Evolutionary conservation across 2,329 filamentous ascomycete species (phyloP).

Genomic region (Fusarium palustre): DNA sequence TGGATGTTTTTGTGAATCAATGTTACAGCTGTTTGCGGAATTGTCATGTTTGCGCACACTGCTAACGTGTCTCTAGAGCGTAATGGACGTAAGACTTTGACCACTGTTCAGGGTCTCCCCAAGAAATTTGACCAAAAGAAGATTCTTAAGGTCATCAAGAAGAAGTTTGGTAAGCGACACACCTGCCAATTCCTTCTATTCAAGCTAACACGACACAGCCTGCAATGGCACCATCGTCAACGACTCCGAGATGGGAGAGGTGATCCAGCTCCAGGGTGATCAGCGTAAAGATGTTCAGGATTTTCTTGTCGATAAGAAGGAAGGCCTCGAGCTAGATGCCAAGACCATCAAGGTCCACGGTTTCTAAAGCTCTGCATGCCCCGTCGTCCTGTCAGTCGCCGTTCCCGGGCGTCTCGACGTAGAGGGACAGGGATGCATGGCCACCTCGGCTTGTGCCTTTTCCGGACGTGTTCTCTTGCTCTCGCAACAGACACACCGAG

Average conservation of each 20-base stretch:
- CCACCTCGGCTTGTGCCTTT: constrained; percentile 48
- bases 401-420: constrained; percentile 49
- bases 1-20: constrained; percentile 5
- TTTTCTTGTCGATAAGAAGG: constrained; percentile 96
- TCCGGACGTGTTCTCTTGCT: constrained; percentile 45
- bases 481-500: constrained; percentile 47
- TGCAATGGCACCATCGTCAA: constrained; percentile 99
- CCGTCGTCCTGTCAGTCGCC: constrained; percentile 55
- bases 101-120: constrained; percentile 97
- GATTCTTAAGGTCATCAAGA: constrained; percentile 99
- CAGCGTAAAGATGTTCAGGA: constrained; percentile 99
- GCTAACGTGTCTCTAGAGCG: constrained; percentile 73
- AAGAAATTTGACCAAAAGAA: constrained; percentile 99
- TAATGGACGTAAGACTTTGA: constrained; percentile 99
- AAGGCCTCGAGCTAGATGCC: constrained; percentile 90
- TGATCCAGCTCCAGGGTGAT: constrained; percentile 99
- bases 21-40: not conserved
- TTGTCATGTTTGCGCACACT: not conserved
- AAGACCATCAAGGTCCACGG: constrained; percentile 94
- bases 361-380: constrained; percentile 58
- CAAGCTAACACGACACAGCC: constrained; percentile 62
- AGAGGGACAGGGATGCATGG: constrained; percentile 51
- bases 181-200: not conserved
- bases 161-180: constrained; percentile 85
- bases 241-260: constrained; percentile 97